Base-by-base conservation (phyloP, 2,329 filamentous ascomycete species). In the Ophiostoma perfectum region DNA sequence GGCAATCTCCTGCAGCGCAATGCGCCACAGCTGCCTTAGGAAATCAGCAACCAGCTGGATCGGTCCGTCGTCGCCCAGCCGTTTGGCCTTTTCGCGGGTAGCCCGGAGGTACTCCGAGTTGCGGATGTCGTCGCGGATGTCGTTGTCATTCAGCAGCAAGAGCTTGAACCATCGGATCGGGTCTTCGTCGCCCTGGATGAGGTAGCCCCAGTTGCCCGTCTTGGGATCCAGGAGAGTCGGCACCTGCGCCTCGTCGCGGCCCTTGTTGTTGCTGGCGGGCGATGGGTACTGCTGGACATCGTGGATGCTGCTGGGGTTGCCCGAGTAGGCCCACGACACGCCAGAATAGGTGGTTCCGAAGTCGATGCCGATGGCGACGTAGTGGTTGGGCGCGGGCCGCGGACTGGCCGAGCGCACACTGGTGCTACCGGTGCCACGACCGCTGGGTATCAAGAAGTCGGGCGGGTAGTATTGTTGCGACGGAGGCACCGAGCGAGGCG, bases 21-120 rank as follows among this genome's bases (percentile, higher is more conserved):
- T 75, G 0, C 71, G 39, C 79, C 79, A 81, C 0, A 82, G 41
- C 2, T 71, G 67, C 0, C 71, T 65, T 1, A 82, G 72, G 49
- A 76, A 81, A 14, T 73, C 68, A 0, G 71, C 73, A 0, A 81
- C 75, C 0, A 78, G 72, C 0, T 78, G 74, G 0, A 76, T 65
- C 11, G 66, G 66, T 44, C 0, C 75, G 67, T 0, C 75, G 69
- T 8, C 72, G 6, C 73, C 71, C 0, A 66, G 52, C 42, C 63
- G 45, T 62, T 66, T 42, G 18, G 55, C 27, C 36, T 62, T 62
- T 39, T 62, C 55, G 2, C 67, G 49, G n/a, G 58, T 64, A 4
- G 39, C 41, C 44, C 41, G 45, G 44, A 70, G 27, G 55, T 70
- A 69, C 12, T 67, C 65, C 47, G 69, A 70, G 55, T 44, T 42